Percentiles rank a stretch among this genome's conserved stretches.
Conservation (phyloP, 2,329 filamentous ascomycete species). For the Colletotrichum sp. region DNA sequence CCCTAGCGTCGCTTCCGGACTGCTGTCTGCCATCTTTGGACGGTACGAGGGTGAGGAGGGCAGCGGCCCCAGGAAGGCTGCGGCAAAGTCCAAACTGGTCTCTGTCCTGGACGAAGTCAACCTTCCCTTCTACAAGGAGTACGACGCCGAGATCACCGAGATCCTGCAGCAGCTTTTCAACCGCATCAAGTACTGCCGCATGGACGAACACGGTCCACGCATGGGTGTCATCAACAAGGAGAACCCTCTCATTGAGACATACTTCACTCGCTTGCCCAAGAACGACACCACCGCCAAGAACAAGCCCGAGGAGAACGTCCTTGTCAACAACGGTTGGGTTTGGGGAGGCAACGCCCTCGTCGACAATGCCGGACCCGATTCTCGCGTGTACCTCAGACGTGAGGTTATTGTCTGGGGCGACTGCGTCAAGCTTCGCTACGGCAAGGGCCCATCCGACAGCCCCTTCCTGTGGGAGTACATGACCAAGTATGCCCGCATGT, state of each 20-base stretch:
- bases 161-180: slow-evolving; percentile 93
- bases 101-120: slow-evolving; percentile 84
- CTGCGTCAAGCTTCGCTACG: slow-evolving; percentile 96
- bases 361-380: slow-evolving; percentile 90
- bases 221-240: slow-evolving; percentile 77
- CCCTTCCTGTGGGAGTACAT: slow-evolving; percentile 97
- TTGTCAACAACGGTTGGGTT: slow-evolving; percentile 98
- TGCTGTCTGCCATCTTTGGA: slow-evolving; percentile 73
- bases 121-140: slow-evolving; percentile 88
- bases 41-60: slow-evolving; percentile 61
- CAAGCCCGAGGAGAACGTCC: slow-evolving; percentile 74
- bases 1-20: slow-evolving; percentile 70
- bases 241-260: slow-evolving; percentile 87
- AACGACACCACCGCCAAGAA: slow-evolving; percentile 82
- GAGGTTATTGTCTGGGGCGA: slow-evolving; percentile 99
- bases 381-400: slow-evolving; percentile 90
- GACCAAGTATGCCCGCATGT: slow-evolving; percentile 86
- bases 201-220: slow-evolving; percentile 92
- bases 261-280: slow-evolving; percentile 87
- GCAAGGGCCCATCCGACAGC: slow-evolving; percentile 78
- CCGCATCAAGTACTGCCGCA: slow-evolving; percentile 89
- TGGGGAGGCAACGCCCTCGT: slow-evolving; percentile 95
- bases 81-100: slow-evolving; percentile 59
- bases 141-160: slow-evolving; percentile 80
- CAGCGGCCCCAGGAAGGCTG: slow-evolving; percentile 52